These are phyloP conservation scores for Serendipita sp. DNA, from an alignment of 1,284 basidiomycete genomes.

Conservation along the genomic window DNA sequence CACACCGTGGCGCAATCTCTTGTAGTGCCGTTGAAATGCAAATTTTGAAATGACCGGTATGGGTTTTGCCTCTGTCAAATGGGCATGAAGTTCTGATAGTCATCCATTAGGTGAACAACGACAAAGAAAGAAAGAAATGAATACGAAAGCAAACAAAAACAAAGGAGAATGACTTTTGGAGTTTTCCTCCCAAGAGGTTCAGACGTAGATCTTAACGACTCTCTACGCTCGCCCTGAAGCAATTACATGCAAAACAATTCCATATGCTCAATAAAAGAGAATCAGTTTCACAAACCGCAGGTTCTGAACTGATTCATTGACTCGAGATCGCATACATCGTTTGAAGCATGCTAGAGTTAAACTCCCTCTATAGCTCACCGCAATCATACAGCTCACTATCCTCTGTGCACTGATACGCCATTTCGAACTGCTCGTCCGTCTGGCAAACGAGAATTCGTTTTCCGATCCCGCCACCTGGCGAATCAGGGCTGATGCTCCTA, in stretches of 20 bases:
- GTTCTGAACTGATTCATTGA: too few species aligned
- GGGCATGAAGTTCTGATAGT: too few species aligned
- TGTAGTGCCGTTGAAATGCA: too few species aligned
- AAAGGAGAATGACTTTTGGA: not conserved
- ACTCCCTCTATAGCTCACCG: not conserved
- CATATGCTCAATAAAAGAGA: not conserved
- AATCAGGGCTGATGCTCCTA: conserved; percentile 31
- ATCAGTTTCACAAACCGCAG: too few species aligned
- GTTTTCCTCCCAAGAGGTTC: not conserved
- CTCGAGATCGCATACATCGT: too few species aligned
- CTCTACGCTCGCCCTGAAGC: not conserved
- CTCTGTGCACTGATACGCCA: conserved; percentile 38
- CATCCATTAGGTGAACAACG: too few species aligned
- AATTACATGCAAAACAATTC: not conserved
- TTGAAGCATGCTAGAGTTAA: too few species aligned
- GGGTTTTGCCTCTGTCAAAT: too few species aligned
- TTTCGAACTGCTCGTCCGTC: conserved; percentile 59
- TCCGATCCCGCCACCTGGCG: conserved; percentile 24
- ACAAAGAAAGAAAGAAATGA: too few species aligned
- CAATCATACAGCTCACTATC: not conserved
- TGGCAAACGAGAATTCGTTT: conserved; percentile 40
- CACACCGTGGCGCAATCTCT: too few species aligned
- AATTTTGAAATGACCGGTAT: too few species aligned
- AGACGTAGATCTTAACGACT: not conserved
- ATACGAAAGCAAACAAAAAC: not conserved